Conservation (phyloP, 768 basidiomycete species). For the Amanita pallidorosea region DNA sequence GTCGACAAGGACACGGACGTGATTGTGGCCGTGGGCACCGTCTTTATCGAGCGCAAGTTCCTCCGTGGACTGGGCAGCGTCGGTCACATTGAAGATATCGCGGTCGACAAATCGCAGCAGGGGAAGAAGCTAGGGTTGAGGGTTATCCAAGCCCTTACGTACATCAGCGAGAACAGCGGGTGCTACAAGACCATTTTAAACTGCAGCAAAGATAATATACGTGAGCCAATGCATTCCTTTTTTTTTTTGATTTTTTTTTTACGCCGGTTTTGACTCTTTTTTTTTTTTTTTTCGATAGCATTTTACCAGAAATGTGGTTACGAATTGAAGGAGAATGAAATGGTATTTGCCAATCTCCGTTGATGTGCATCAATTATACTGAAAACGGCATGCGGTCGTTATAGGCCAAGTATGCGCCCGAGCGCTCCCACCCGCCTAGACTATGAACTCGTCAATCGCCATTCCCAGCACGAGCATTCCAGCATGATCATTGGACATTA, state of each 20-base stretch:
- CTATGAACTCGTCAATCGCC: neutral
- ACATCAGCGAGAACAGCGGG: conserved; percentile 69
- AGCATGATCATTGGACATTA: neutral
- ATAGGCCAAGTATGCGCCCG: conserved; percentile 6
- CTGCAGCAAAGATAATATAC: conserved; percentile 83
- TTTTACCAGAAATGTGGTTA: conserved; percentile 98
- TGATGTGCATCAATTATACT: neutral
- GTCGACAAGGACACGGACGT: conserved; percentile 61
- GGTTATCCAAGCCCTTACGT: conserved; percentile 78
- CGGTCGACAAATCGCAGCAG: conserved; percentile 79
- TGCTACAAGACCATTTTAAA: conserved; percentile 98
- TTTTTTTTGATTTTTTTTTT: too few species aligned
- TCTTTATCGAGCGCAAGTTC: conserved; percentile 95
- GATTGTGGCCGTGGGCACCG: conserved; percentile 74
- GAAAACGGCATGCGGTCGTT: neutral
- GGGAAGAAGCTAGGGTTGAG: conserved; percentile 86
- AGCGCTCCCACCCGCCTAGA: conserved; percentile 1
- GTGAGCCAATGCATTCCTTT: conserved; percentile 34
- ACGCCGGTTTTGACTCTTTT: too few species aligned
- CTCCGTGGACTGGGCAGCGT: conserved; percentile 74
- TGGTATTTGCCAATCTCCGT: conserved; percentile 40
- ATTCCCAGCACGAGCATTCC: too few species aligned
- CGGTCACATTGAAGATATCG: conserved; percentile 98
- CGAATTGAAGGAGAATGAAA: conserved; percentile 85
- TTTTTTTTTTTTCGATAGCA: conserved; percentile 31